Evolutionary conservation across 495 filamentous ascomycete genomes (phyloP).

Genomic region (Penicillium canariense): DNA sequence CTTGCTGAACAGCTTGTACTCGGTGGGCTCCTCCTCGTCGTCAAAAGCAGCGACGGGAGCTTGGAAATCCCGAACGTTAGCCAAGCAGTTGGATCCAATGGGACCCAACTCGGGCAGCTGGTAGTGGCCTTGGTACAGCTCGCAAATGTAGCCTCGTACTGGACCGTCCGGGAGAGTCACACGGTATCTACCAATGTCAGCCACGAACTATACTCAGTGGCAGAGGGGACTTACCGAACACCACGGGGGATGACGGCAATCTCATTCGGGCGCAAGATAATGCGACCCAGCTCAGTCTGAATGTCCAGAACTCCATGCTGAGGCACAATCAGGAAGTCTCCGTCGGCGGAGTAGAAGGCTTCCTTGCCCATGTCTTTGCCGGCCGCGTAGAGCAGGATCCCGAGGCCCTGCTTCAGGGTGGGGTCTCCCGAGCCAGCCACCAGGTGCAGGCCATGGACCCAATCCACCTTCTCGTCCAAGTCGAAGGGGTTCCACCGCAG

Average conservation of each 20-base stretch:
- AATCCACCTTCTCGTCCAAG: conserved; percentile 67
- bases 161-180: conserved; percentile 64
- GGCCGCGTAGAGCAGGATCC: conserved; percentile 79
- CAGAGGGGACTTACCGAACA: conserved; percentile 38
- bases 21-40: conserved; percentile 46
- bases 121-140: conserved; percentile 85
- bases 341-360: conserved; percentile 89
- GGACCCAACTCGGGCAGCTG: conserved; percentile 83
- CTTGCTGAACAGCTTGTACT: conserved; percentile 68
- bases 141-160: conserved; percentile 80
- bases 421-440: conserved; percentile 83
- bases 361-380: conserved; percentile 75
- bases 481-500: conserved; percentile 92
- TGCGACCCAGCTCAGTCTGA: conserved; percentile 76
- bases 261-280: conserved; percentile 85
- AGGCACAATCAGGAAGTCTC: conserved; percentile 81
- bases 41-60: conserved; percentile 74
- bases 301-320: conserved; percentile 85
- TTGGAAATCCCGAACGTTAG: conserved; percentile 88
- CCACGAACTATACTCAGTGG: not conserved
- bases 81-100: conserved; percentile 83
- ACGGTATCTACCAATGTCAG: conserved; percentile 53
- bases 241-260: conserved; percentile 87
- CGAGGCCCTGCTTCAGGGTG: conserved; percentile 74
- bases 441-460: conserved; percentile 72